phyloP scores from a whole-genome alignment of 768 basidiomycete genomes.

The Rhodotorula graminis region DNA sequence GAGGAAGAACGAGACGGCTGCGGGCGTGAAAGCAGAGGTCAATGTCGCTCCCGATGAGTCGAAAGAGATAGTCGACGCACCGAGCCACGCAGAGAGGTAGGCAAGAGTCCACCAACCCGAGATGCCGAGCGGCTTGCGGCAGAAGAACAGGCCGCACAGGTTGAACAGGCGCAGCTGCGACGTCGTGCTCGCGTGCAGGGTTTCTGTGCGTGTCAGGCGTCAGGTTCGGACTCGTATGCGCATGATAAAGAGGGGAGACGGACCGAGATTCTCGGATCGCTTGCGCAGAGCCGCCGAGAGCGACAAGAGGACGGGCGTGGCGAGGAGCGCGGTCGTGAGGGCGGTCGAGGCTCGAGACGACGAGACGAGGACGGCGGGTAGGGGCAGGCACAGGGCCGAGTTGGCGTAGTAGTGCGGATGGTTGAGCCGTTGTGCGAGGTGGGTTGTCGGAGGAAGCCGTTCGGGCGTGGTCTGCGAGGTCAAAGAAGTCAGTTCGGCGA shows the following conservation, averaged over 20 bases:
- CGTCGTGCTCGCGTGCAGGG: slow-evolving; percentile 6
- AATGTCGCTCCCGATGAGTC: too few species aligned
- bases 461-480: too few species aligned
- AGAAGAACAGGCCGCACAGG: slow-evolving; percentile 14
- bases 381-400: slow-evolving; percentile 16
- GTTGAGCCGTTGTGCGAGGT: background rate
- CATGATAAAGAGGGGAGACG: background rate
- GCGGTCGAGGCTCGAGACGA: background rate
- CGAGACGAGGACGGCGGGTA: slow-evolving; percentile 11
- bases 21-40: background rate
- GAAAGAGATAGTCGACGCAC: background rate
- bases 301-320: background rate
- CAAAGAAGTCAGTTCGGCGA: background rate
- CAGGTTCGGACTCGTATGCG: background rate
- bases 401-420: slow-evolving; percentile 31
- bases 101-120: background rate
- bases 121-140: background rate
- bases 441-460: background rate
- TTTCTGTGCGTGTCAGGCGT: background rate
- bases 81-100: slow-evolving; percentile 17
- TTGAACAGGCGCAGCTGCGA: slow-evolving; percentile 28
- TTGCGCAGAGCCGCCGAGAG: background rate
- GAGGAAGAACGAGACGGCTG: slow-evolving; percentile 22
- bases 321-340: background rate
- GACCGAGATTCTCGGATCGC: background rate